phyloP scores from a whole-genome alignment of 371 early-diverging fungal species.

The Mortierella sp. region DNA sequence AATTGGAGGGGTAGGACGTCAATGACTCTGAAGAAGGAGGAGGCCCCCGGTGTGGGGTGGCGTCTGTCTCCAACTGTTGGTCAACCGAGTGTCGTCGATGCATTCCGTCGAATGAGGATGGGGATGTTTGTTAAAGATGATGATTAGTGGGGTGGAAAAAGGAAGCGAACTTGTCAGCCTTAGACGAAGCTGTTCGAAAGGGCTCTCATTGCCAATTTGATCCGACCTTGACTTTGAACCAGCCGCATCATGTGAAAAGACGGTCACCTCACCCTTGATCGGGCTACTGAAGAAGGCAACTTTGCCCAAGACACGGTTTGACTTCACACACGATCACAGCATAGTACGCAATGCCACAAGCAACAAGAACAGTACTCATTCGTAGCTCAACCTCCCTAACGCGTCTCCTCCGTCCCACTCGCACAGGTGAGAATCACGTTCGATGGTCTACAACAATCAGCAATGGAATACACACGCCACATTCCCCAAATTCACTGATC shows the following conservation, averaged over 20 bases:
- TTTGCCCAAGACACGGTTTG: background rate
- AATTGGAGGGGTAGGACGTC: background rate
- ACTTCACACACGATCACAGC: background rate
- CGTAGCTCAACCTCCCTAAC: background rate
- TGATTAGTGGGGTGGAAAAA: background rate
- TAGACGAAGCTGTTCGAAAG: background rate
- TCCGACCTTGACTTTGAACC: too few relatives aligned
- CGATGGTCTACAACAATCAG: background rate
- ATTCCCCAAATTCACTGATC: background rate
- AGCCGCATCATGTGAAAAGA: slow-evolving; percentile 12
- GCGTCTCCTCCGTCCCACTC: background rate
- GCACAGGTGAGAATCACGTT: background rate
- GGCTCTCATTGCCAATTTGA: background rate
- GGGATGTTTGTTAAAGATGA: background rate
- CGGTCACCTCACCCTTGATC: too few relatives aligned
- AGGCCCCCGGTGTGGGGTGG: background rate
- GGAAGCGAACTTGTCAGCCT: background rate
- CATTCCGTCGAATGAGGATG: background rate
- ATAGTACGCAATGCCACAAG: background rate
- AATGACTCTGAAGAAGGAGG: background rate
- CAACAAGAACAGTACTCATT: background rate
- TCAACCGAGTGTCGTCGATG: background rate
- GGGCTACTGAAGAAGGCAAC: background rate
- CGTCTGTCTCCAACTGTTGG: background rate
- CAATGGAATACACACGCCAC: background rate